A percentile compares a stretch with the other conserved stretches of the same genome.
These are phyloP conservation scores for Podaxis sp. DNA, from an alignment of 768 basidiomycete genomes.

Conservation along the genomic window DNA sequence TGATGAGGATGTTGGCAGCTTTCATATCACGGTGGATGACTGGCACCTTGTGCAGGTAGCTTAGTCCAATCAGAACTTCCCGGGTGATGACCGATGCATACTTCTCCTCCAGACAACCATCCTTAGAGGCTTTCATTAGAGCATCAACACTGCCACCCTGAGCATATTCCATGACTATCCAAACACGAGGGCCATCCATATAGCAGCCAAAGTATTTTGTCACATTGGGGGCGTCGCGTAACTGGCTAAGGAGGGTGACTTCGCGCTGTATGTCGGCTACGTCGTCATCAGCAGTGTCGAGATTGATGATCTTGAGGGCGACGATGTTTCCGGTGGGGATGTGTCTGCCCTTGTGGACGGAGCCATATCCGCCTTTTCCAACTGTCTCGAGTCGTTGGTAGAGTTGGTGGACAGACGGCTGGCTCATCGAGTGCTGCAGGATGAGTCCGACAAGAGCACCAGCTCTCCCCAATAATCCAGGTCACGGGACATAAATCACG, in stretches of 20 bases:
- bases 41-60: conserved; percentile 88
- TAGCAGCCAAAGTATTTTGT: conserved; percentile 97
- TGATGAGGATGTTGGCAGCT: conserved; percentile 94
- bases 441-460: not conserved
- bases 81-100: conserved; percentile 86
- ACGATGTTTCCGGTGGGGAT: conserved; percentile 84
- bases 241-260: conserved; percentile 87
- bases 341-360: conserved; percentile 90
- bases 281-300: conserved; percentile 96
- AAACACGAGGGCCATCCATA: conserved; percentile 92
- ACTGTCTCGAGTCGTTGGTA: conserved; percentile 88
- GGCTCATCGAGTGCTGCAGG: conserved; percentile 32
- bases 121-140: conserved; percentile 84
- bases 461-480: not conserved
- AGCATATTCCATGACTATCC: conserved; percentile 99
- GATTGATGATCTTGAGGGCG: conserved; percentile 98
- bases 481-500: not conserved
- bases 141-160: conserved; percentile 93
- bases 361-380: conserved; percentile 94
- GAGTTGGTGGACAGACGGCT: conserved; percentile 72
- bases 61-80: conserved; percentile 84
- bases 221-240: conserved; percentile 87
- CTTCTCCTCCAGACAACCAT: conserved; percentile 81
- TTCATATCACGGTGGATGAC: conserved; percentile 99
- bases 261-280: conserved; percentile 96